Conservation (phyloP, 2,329 filamentous ascomycete genomes). For the Bertia moriformis region DNA sequence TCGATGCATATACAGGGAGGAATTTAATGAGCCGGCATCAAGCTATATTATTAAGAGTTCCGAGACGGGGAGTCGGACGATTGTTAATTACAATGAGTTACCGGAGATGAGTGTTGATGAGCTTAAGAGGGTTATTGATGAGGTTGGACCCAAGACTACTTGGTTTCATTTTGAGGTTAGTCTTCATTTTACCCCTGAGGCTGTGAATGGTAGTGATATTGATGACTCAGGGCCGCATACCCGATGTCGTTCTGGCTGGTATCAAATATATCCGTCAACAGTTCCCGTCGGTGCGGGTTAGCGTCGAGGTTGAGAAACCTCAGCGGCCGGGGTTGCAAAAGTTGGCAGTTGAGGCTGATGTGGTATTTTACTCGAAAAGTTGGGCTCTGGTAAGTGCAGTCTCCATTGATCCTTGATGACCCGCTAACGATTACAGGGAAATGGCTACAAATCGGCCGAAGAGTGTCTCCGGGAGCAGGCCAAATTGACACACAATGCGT, state of each 20-base stretch:
- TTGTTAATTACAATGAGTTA: background rate
- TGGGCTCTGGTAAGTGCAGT: background rate
- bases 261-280: background rate
- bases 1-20: background rate
- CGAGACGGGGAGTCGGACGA: background rate
- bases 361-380: background rate
- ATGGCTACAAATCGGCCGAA: background rate
- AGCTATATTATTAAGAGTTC: conserved; percentile 1
- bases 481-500: background rate
- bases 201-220: too few species aligned
- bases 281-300: background rate
- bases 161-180: conserved; percentile 1
- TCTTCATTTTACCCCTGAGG: too few species aligned
- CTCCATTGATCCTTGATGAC: background rate
- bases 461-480: background rate
- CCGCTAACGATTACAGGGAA: background rate
- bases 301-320: background rate
- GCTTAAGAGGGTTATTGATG: background rate
- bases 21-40: background rate
- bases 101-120: background rate
- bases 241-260: background rate
- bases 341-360: background rate
- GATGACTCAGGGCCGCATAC: background rate
- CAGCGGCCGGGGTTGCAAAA: background rate
- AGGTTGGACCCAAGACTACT: background rate